Evolutionary conservation across 2,329 filamentous ascomycete genomes (phyloP), one percentile per base, ranked within the genome.

Genomic region (Alternaria sp.): DNA sequence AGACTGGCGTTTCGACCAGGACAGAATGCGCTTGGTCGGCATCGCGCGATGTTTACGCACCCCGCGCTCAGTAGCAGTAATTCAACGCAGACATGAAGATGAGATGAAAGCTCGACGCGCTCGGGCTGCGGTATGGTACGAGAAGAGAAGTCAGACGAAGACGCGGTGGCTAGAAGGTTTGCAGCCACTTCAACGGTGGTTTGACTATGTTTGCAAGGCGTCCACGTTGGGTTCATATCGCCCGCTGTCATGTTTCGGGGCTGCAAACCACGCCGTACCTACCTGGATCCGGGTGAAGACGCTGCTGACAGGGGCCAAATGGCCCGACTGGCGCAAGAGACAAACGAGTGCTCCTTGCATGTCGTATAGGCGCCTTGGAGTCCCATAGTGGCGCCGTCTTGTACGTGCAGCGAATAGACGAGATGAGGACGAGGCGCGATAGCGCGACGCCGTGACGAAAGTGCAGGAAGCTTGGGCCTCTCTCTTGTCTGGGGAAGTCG

Each of bases 1-100:
- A 59, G 75, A 66, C 69, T 76, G 69, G 66, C 79, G 69, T 72
- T 80, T 81, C 14, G 79, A 80, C 80, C 81, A 81, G 47, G 79
- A 80, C 51, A 81, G 80, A 61, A 81, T 78, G 52, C 78, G 80
- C 53, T 79, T 81, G 24, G 79, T 74, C 9, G 71, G 73, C 78
- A 81, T 81, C 36, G 63, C 57, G 57, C 60, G 36, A 57, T 43
- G 20, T 24, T 38, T 30, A 32, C 44, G 49, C 47, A 30, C 22
- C 38, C 28, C 41, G 52, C 47, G 36, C 55, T 59, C 47, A 63
- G 18, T 42, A 42, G 18, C 14, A 32, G 20, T n/a, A 20, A 32
- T 55, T 20, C 7, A 42, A 47, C 28, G 14, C 34, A 63, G 48
- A 39, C 64, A 66, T 68, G 41, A 46, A 51, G 39, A 36, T 44